phyloP scores from a whole-genome alignment of 2,329 filamentous ascomycete species.

The Neopestalotiopsis sp. region DNA sequence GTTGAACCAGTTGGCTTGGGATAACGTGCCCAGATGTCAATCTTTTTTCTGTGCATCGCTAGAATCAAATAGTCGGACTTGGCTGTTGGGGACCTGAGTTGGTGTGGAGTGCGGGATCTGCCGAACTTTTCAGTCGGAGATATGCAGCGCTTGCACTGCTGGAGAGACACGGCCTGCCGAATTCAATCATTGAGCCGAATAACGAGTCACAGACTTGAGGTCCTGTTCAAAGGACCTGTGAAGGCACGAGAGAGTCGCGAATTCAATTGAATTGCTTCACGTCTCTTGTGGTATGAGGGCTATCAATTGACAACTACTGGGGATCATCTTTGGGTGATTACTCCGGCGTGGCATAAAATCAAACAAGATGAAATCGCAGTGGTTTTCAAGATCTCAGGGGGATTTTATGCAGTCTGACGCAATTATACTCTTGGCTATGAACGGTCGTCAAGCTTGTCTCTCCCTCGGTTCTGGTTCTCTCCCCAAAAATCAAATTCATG shows the following conservation, averaged over 20 bases:
- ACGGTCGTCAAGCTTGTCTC: neutral
- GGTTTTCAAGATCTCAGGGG: neutral
- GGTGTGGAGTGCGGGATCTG: slow-evolving; percentile 3
- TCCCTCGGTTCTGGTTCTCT: neutral
- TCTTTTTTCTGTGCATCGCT: neutral
- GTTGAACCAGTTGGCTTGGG: slow-evolving; percentile 9
- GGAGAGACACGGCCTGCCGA: too few relatives aligned
- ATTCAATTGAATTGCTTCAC: neutral
- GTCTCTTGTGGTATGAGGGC: neutral
- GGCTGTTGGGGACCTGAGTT: neutral
- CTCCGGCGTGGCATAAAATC: neutral
- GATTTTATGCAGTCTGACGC: slow-evolving; percentile 16
- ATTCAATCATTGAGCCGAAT: neutral
- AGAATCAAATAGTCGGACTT: neutral
- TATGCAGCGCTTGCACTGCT: neutral
- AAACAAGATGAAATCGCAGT: neutral
- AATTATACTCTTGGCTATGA: neutral
- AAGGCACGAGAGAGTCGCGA: neutral
- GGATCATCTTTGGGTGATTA: neutral
- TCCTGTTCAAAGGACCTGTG: neutral
- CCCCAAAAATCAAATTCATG: neutral
- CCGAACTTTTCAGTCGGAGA: neutral
- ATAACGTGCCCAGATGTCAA: neutral
- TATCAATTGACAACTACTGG: neutral
- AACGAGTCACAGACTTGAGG: neutral